phyloP scores from a whole-genome alignment of 352 stramenopile genomes.

The Phytophthora macrochlamydospora region DNA sequence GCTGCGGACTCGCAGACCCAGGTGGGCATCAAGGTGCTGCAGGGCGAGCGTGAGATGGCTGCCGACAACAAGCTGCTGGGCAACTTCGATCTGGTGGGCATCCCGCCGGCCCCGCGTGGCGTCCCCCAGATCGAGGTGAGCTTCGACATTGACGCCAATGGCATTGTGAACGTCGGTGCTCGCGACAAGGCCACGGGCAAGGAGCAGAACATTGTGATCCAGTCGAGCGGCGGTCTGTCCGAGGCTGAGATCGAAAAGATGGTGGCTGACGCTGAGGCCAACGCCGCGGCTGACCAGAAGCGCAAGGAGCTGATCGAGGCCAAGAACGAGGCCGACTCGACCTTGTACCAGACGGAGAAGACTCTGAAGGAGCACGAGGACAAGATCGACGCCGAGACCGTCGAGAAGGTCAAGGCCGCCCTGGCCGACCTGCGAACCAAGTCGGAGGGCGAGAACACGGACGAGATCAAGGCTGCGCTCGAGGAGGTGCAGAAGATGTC shows the following conservation, averaged over 20 bases:
- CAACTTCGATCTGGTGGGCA: neutral
- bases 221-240: neutral
- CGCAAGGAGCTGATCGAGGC: neutral
- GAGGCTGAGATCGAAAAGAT: neutral
- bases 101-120: neutral
- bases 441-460: slow-evolving; percentile 89
- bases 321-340: neutral
- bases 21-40: neutral
- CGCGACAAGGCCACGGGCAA: neutral
- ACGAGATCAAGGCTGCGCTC: slow-evolving; percentile 94
- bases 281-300: neutral
- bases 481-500: slow-evolving; percentile 92
- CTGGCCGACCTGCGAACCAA: slow-evolving; percentile 91
- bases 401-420: slow-evolving; percentile 69
- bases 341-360: neutral
- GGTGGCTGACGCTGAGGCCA: neutral
- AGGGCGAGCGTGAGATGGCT: neutral
- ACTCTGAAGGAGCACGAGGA: slow-evolving; percentile 32
- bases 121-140: neutral
- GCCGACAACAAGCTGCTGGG: neutral
- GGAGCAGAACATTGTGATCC: neutral
- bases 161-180: neutral
- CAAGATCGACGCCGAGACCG: neutral
- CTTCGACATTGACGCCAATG: neutral
- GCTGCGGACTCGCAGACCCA: neutral